Base-by-base conservation (phyloP, 495 filamentous ascomycete genomes). In the Cladorrhinum samala region DNA sequence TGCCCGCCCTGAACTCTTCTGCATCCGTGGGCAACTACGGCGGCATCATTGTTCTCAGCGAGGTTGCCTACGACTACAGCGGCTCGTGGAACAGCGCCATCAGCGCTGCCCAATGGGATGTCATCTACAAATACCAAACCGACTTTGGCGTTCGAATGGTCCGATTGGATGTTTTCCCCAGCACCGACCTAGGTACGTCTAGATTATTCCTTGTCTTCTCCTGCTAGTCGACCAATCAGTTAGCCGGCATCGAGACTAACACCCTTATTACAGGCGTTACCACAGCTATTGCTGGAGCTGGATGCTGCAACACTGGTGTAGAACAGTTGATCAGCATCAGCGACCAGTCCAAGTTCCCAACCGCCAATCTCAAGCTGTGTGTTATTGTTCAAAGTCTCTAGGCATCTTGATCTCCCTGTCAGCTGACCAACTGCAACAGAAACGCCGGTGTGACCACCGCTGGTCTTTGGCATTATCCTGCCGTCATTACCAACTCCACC, bases 81-180 rank as follows among this genome's bases (percentile, higher is more conserved):
- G 60, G 57, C 9, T 69, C 72, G 13, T 83, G 65, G 66, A 66
- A 66, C 48, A 82, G 77, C 59, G 81, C 77, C 17, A 47, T 85
- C 58, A 83, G 79, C 2, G 62, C 69, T 6, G 74, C 72, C 30
- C 81, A 83, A 65, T 82, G 79, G 81, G 68, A 75, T 33, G 60
- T 70, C 52, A 58, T 84, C 1, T 83, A 78, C 57, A 68, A 72
- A 23, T 84, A 84, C 54, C 81, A 83, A 66, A 71, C 73, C 3
- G 65, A 61, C 21, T 84, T 79, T 52, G 73, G 77, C n/a, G 74
- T 83, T 2, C 73, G 81, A 18, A 80, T 84, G 78, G 80, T 84
- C 24, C 77, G 81, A 46, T 69, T 82, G 13, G 81, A 82, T 63
- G 75, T 75, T 14, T 83, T 71, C 47, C 81, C 81, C 1, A 71